phyloP scores from a whole-genome alignment of 805 yeast species.

The Cyberlindnera amylophila region DNA sequence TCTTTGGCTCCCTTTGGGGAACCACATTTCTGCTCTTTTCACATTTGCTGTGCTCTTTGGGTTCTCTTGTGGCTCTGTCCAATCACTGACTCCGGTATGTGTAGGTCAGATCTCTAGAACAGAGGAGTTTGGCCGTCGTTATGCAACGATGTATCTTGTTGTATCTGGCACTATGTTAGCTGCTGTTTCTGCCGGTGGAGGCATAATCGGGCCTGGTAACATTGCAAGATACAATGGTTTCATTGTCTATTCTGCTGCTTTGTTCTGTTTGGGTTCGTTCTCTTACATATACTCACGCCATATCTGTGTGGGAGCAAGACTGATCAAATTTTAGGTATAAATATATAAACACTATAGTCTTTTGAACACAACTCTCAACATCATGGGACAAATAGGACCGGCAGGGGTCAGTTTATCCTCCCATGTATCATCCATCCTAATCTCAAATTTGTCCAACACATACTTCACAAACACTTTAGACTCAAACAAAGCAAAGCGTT shows the following conservation, averaged over 20 bases:
- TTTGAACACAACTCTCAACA: conserved; percentile 23
- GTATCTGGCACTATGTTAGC: conserved; percentile 49
- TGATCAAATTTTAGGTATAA: conserved; percentile 1
- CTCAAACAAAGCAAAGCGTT: conserved; percentile 49
- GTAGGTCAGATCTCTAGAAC: conserved; percentile 52
- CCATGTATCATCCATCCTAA: conserved; percentile 43
- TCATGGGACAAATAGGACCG: conserved; percentile 52
- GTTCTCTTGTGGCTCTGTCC: conserved; percentile 47
- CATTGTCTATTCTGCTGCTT: conserved; percentile 1
- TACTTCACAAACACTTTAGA: conserved; percentile 36
- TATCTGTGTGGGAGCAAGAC: conserved; percentile 4
- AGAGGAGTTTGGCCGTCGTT: conserved; percentile 47
- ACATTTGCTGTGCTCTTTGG: conserved; percentile 48
- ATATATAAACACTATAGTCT: neutral
- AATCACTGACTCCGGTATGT: conserved; percentile 35
- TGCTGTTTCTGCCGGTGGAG: conserved; percentile 47
- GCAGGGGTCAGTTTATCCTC: conserved; percentile 49
- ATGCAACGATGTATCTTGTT: conserved; percentile 53
- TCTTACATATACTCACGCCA: neutral
- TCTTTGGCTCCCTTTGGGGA: conserved; percentile 38
- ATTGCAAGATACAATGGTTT: conserved; percentile 2
- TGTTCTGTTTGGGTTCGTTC: neutral
- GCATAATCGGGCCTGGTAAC: conserved; percentile 35
- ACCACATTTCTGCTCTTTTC: conserved; percentile 24
- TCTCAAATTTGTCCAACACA: conserved; percentile 34